These are phyloP conservation scores for Phytophthora rubi DNA, from an alignment of 352 stramenopile species.

Conservation along the genomic window DNA sequence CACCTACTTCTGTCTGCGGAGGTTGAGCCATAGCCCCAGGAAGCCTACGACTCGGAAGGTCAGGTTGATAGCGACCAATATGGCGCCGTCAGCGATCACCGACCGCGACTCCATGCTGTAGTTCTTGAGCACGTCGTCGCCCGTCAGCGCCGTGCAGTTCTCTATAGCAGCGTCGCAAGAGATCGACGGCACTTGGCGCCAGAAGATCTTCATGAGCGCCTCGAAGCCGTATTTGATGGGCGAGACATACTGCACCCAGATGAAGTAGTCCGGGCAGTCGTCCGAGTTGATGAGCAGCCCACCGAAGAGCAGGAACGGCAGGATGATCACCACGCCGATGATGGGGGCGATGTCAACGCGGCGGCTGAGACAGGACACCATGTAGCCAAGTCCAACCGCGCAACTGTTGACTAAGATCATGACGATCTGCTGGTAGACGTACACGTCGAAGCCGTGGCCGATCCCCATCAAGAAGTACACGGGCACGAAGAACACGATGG, in stretches of 20 bases:
- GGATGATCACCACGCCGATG: slow-evolving; percentile 41
- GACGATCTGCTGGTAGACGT: slow-evolving; percentile 44
- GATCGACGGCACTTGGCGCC: slow-evolving; percentile 41
- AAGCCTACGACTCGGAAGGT: slow-evolving; percentile 38
- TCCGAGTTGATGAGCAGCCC: slow-evolving; percentile 53
- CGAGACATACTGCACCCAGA: slow-evolving; percentile 56
- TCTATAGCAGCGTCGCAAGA: slow-evolving; percentile 33
- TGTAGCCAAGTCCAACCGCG: slow-evolving; percentile 47
- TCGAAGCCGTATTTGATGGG: slow-evolving; percentile 58
- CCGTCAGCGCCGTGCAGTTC: slow-evolving; percentile 37
- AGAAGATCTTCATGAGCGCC: slow-evolving; percentile 60
- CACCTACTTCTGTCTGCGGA: slow-evolving; percentile 12
- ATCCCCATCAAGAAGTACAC: slow-evolving; percentile 55
- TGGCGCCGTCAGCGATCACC: slow-evolving; percentile 18
- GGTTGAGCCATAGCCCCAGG: slow-evolving; percentile 27
- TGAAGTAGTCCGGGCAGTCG: slow-evolving; percentile 49
- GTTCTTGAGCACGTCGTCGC: slow-evolving; percentile 41
- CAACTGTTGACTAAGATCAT: slow-evolving; percentile 47
- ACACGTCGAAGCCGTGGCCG: slow-evolving; percentile 40
- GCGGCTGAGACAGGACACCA: slow-evolving; percentile 45
- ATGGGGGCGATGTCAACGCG: slow-evolving; percentile 42
- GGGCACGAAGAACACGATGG: slow-evolving; percentile 47
- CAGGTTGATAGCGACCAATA: slow-evolving; percentile 38
- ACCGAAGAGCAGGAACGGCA: slow-evolving; percentile 56
- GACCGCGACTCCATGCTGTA: slow-evolving; percentile 32